These are phyloP conservation scores for Metarhizium guizhouense DNA, from an alignment of 2,329 filamentous ascomycete species.

Conservation along the genomic window DNA sequence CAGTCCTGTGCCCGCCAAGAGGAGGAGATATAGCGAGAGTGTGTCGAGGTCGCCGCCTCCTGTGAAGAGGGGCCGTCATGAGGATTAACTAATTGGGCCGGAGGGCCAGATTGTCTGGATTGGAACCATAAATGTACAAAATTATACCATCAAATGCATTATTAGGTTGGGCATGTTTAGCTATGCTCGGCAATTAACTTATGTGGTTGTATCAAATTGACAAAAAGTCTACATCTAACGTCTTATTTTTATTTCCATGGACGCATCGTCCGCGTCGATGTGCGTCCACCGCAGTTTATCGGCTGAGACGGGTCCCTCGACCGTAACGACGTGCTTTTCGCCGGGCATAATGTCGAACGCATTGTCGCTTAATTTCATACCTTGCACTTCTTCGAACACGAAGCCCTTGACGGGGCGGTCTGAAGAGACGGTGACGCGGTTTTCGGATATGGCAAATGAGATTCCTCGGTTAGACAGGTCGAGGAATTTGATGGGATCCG, in stretches of 20 bases:
- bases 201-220: neutral
- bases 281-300: neutral
- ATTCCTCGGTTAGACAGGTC: constrained; percentile 34
- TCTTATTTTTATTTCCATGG: neutral
- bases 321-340: constrained; percentile 15
- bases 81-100: constrained; percentile 10
- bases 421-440: constrained; percentile 22
- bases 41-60: constrained; percentile 22
- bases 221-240: neutral
- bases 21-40: constrained; percentile 19
- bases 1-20: constrained; percentile 15
- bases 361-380: constrained; percentile 43
- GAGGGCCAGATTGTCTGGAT: neutral
- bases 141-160: neutral
- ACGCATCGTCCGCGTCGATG: neutral
- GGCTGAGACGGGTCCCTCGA: constrained; percentile 2
- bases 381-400: constrained; percentile 39
- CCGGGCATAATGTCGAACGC: constrained; percentile 50
- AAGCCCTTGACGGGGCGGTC: constrained; percentile 47
- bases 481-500: constrained; percentile 53
- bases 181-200: neutral
- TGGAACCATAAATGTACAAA: neutral
- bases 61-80: constrained; percentile 21
- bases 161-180: neutral
- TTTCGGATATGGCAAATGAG: constrained; percentile 20